Evolutionary conservation across 2,329 filamentous ascomycete genomes (phyloP), one percentile per base, ranked within the genome.

Genomic region (Apiospora hydei): DNA sequence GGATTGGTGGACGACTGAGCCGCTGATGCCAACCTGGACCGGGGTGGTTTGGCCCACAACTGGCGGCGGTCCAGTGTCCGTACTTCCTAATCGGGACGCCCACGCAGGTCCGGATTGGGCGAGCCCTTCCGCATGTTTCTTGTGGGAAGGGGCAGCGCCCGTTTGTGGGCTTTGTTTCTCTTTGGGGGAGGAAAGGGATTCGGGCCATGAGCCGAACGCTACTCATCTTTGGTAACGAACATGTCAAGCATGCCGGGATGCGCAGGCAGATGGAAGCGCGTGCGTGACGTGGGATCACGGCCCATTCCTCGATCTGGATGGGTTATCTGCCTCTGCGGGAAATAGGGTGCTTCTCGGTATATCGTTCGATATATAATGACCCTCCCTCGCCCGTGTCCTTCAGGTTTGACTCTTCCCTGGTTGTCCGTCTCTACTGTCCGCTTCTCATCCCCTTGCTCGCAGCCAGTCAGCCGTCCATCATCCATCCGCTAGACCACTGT

Each of bases 151-250:
- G 21, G 44, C 4, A 13, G n/a, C 34, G 57, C 5, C 34, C 18
- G 34, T 41, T 24, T 13, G 34, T 64, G 57, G 57, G 34, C 1
- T 41, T 21, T 38, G 21, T 11, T 41, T 21, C n/a, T n/a, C 34
- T 34, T 34, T 64, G n/a, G 34, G 57, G 18, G 7, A 4, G 21
- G 34, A 34, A 64, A 41, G 26, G 57, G 30, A 41, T 64, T 64
- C 57, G 57, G 57, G 57, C 57, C 57, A 64, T 64, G 34, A 64
- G 57, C 57, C 57, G 57, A 64, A 64, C 57, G 21, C 57, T 64
- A 64, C 57, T 18, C 18, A 64, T 10, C 21, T 41, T 7, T 41
- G 57, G 57, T 38, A 64, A 64, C 57, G 34, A 41, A 18, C n/a
- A 24, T 38, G 34, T 38, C 18, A 64, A 41, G 57, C 57, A 38